phyloP scores from a whole-genome alignment of 306 rosid species.

The Castanospermum australe region DNA sequence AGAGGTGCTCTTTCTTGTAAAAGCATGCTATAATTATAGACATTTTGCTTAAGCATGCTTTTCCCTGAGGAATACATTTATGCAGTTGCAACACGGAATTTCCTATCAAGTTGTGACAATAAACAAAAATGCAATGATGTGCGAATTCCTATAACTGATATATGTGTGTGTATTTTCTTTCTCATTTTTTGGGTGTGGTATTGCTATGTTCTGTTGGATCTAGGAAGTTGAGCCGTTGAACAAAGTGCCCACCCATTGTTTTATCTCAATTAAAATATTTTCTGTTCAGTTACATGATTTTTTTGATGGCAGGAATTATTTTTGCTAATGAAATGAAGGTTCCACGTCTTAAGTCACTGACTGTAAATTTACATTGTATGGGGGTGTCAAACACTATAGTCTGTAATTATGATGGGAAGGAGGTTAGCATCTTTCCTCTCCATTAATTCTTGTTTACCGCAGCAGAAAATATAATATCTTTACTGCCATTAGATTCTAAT shows the following conservation, averaged over 20 bases:
- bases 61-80: too few relatives aligned
- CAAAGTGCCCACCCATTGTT: background rate
- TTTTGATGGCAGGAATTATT: constrained; percentile 59
- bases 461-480: background rate
- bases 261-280: background rate
- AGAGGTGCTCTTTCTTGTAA: background rate
- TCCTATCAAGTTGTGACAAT: background rate
- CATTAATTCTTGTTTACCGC: background rate
- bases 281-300: background rate
- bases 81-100: background rate
- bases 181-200: background rate
- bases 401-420: constrained; percentile 84
- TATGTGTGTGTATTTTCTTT: background rate
- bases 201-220: background rate
- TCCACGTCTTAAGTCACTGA: constrained; percentile 81
- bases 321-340: constrained; percentile 94
- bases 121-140: background rate
- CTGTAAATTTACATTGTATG: constrained; percentile 93
- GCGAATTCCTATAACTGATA: background rate
- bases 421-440: constrained; percentile 51
- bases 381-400: constrained; percentile 93
- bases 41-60: background rate
- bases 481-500: background rate
- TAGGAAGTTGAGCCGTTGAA: background rate
- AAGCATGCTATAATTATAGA: background rate